Base-by-base conservation (phyloP, 129 eudicot species). In the Silybum marianum region DNA sequence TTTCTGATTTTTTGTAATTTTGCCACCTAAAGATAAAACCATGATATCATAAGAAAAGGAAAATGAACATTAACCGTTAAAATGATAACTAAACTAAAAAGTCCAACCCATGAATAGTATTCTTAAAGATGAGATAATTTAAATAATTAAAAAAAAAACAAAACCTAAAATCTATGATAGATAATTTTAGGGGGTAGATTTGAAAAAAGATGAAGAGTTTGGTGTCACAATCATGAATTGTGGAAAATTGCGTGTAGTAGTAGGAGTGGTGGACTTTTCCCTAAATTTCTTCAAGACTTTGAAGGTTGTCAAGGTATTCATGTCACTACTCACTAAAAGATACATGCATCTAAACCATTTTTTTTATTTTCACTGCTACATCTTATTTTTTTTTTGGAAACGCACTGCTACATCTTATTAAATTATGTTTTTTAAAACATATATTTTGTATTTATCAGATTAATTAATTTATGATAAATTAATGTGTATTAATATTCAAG, bases 171-270 rank as follows among this genome's bases (percentile, higher is more conserved):
- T 65, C 69, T 65, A 21, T 23, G 28, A 65, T 9, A 7, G 30
- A 46, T 32, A 44, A 6, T 30, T n/a, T 19, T 48, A 70, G 48
- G 28, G 22, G 74, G 48, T 73, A 63, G 74, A 7, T 65, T 65
- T 9, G 22, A 81, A 74, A 18, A 18, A 65, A 21, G 24, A 28
- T 66, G 54, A 68, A 30, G 51, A 51, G 71, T 82, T 76, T 71
- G 82, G 82, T 83, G 86, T 77, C 82, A 38, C 40, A 77, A 36
- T 83, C 85, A 71, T 77, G 68, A 82, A 83, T 12, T 58, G 66
- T 71, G 44, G 44, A 71, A 76, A 77, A 9, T 77, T 83, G 54
- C 86, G 86, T 83, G 73, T 71, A 69, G 51, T 28, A 60, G 38
- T 39, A 22, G 67, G 78, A 76, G 76, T 69, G 73, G 63, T 82